Percentiles rank a stretch among this genome's conserved stretches.
phyloP scores from a whole-genome alignment of 2,329 filamentous ascomycete species.

The Aspergillus spinulosporus region DNA sequence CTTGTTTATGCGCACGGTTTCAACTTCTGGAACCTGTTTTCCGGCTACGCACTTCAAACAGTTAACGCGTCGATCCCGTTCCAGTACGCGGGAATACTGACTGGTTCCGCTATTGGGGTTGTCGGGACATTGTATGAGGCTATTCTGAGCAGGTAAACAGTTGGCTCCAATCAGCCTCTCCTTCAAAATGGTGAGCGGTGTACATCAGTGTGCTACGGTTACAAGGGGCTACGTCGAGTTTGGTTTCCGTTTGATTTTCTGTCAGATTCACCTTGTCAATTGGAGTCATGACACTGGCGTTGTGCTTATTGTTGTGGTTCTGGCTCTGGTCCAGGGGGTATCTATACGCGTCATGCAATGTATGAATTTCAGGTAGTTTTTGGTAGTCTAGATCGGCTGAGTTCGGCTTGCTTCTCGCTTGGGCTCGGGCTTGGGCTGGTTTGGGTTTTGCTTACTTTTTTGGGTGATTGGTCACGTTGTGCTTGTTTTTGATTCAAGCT shows the following conservation, averaged over 20 bases:
- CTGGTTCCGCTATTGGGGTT: constrained; percentile 43
- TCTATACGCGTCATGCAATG: background rate
- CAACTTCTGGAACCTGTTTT: constrained; percentile 41
- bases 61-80: constrained; percentile 44
- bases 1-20: constrained; percentile 67
- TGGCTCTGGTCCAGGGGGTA: background rate
- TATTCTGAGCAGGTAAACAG: constrained; percentile 42
- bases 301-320: background rate
- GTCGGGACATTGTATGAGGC: constrained; percentile 49
- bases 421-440: background rate
- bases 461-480: background rate
- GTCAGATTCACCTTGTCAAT: background rate
- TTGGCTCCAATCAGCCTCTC: background rate
- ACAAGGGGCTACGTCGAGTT: background rate
- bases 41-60: constrained; percentile 35
- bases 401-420: too few relatives aligned
- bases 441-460: background rate
- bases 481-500: too few relatives aligned
- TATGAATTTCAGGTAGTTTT: background rate
- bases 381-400: too few relatives aligned
- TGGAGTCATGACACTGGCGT: background rate
- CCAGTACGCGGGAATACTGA: constrained; percentile 41
- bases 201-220: background rate
- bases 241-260: background rate
- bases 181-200: constrained; percentile 1